Base-by-base conservation (phyloP, 345 rosid genomes). In the Hirschfeldia incana region DNA sequence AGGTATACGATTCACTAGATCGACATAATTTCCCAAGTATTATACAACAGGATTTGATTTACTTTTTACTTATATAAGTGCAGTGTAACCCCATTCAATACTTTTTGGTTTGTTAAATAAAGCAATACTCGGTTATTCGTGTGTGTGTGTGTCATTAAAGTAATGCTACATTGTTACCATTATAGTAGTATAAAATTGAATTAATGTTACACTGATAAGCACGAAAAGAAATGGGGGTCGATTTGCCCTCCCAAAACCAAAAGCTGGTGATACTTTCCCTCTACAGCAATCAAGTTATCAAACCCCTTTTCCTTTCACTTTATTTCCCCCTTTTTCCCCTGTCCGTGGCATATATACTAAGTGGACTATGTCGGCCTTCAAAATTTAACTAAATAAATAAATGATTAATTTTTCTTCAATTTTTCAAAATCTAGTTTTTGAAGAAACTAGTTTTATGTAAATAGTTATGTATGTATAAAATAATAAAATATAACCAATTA, bases 191-290 rank as follows among this genome's bases (percentile, higher is more conserved):
- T 39, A 39, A 67, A 67, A 57, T 44, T 0, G 27, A 60, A 67
- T 59, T 16, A 63, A 65, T 27, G 65, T 33, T 30, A 33, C 64
- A 78, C 57, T 72, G 62, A 17, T 30, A 65, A 67, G 27, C 34
- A 79, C 26, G 53, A 73, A 78, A 68, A 74, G 16, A 12, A 36
- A 4, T 63, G 53, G 49, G 17, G 67, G 69, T 70, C 39, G 33
- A 55, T 21, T 74, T 80, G 27, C 65, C 37, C 69, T 53, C 21
- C 71, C 61, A 28, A 58, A 59, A 68, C 72, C 28, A 80, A 80
- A 80, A 75, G 83, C 73, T 76, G 83, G 65, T 70, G 73, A 80
- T 80, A 80, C 83, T 76, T 80, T 80, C 29, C 83, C 83, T 80
- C 80, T 65, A 80, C 76, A 75, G 76, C 83, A 80, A 75, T 80